A percentile compares a stretch with the other conserved stretches of the same genome.
phyloP scores from a whole-genome alignment of 164 flowering plant species.

The Berberis vulgaris region DNA sequence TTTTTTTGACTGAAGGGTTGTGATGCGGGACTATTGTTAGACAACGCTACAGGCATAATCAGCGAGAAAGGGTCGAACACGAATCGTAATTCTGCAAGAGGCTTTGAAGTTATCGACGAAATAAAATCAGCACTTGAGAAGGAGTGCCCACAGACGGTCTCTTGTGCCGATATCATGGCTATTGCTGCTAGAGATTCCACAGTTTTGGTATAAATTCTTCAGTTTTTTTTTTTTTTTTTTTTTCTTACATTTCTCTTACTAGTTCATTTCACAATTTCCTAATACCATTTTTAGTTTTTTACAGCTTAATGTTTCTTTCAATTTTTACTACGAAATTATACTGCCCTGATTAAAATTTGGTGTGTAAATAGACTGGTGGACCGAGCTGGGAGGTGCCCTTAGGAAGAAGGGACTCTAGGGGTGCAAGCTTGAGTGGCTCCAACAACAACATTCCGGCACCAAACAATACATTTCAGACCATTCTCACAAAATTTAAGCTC shows the following conservation, averaged over 20 bases:
- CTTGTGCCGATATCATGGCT: conserved; percentile 88
- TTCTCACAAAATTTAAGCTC: conserved; percentile 74
- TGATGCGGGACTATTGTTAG: conserved; percentile 73
- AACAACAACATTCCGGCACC: conserved; percentile 96
- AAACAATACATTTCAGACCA: conserved; percentile 85
- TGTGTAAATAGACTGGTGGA: conserved; percentile 58
- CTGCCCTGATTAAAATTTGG: background rate
- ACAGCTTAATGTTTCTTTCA: no score
- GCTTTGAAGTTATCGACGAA: conserved; percentile 80
- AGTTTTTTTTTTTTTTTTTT: no score
- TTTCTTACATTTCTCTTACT: no score
- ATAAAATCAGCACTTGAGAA: conserved; percentile 83
- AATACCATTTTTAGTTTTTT: no score
- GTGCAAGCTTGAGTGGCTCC: conserved; percentile 92
- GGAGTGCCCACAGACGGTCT: conserved; percentile 80
- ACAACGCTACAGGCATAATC: conserved; percentile 51
- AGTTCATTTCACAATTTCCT: no score
- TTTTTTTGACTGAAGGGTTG: conserved; percentile 55
- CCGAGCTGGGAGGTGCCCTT: conserved; percentile 90
- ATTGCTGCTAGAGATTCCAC: conserved; percentile 92
- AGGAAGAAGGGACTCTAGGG: conserved; percentile 85
- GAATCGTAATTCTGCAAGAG: conserved; percentile 72
- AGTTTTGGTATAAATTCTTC: conserved; percentile 36
- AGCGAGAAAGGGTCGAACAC: conserved; percentile 76
- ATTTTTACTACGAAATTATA: no score